phyloP scores from a whole-genome alignment of 495 filamentous ascomycete genomes.

The Talaromyces proteolyticus region DNA sequence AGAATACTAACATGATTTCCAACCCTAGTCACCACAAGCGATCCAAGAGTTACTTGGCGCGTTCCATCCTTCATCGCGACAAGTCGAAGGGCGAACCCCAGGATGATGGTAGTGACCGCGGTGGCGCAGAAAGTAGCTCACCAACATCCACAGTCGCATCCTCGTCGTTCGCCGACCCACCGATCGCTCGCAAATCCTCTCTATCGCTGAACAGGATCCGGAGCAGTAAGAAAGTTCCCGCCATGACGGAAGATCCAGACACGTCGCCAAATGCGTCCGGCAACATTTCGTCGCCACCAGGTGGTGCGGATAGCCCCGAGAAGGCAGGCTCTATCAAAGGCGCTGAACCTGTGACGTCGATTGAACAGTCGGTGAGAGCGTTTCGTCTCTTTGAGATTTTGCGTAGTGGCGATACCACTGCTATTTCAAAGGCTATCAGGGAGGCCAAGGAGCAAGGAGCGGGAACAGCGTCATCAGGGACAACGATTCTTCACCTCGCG shows the following conservation, averaged over 20 bases:
- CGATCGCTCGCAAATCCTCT: slow-evolving; percentile 4
- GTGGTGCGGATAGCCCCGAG: slow-evolving; percentile 14
- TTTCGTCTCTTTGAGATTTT: slow-evolving; percentile 92
- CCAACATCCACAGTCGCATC: slow-evolving; percentile 18
- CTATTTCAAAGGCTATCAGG: slow-evolving; percentile 82
- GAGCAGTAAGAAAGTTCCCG: slow-evolving; percentile 22
- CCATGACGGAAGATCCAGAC: slow-evolving; percentile 11
- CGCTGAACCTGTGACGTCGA: slow-evolving; percentile 44
- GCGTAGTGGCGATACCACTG: slow-evolving; percentile 81
- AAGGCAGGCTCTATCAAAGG: slow-evolving; percentile 26
- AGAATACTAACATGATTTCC: slow-evolving; percentile 18
- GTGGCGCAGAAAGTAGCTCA: slow-evolving; percentile 19
- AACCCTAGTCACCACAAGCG: slow-evolving; percentile 45
- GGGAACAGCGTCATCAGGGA: slow-evolving; percentile 59
- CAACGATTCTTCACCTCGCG: slow-evolving; percentile 84
- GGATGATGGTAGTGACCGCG: slow-evolving; percentile 18
- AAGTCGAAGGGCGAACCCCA: slow-evolving; percentile 34
- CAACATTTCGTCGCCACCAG: slow-evolving; percentile 15
- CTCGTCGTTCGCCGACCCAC: slow-evolving; percentile 20
- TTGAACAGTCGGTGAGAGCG: slow-evolving; percentile 90
- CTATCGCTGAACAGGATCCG: slow-evolving; percentile 19
- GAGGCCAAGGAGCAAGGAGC: slow-evolving; percentile 49
- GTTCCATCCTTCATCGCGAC: slow-evolving; percentile 46
- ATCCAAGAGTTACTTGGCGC: slow-evolving; percentile 46
- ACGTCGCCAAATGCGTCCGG: slow-evolving; percentile 21